phyloP scores from a whole-genome alignment of 2,329 filamentous ascomycete genomes.

The Raffaelea arxii region DNA sequence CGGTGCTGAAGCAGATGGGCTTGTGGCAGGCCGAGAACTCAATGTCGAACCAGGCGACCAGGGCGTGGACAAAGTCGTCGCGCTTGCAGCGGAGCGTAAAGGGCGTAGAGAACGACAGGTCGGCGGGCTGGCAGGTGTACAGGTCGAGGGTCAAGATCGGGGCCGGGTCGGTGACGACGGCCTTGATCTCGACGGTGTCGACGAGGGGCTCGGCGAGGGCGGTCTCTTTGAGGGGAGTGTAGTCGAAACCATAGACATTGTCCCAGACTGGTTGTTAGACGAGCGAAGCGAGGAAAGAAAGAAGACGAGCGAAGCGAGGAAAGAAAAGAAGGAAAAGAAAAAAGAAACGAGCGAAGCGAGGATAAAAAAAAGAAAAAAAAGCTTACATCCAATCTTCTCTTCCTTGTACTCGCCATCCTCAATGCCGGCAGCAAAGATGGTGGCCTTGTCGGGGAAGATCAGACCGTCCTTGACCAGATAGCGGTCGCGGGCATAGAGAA shows the following conservation, averaged over 20 bases:
- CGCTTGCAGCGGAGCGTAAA: conserved; percentile 71
- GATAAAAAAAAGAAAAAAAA: background rate
- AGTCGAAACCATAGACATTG: conserved; percentile 97
- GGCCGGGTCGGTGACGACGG: conserved; percentile 86
- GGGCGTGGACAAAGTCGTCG: conserved; percentile 89
- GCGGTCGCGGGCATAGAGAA: conserved; percentile 88
- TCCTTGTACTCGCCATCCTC: conserved; percentile 99
- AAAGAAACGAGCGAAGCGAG: background rate
- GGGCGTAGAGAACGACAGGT: conserved; percentile 73
- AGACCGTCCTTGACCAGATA: conserved; percentile 80
- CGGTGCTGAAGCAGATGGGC: conserved; percentile 91
- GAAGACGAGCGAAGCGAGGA: too few species aligned
- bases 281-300: too few species aligned
- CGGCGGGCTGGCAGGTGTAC: conserved; percentile 75
- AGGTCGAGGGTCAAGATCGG: conserved; percentile 82
- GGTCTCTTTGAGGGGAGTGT: conserved; percentile 84
- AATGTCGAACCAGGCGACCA: conserved; percentile 99
- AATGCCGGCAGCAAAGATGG: conserved; percentile 92
- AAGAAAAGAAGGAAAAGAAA: too few species aligned
- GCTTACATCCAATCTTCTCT: conserved; percentile 96
- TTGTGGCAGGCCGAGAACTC: conserved; percentile 98
- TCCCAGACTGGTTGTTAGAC: conserved; percentile 99
- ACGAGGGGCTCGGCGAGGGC: conserved; percentile 93
- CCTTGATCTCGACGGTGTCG: conserved; percentile 95
- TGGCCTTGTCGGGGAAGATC: conserved; percentile 98